Evolutionary conservation across 306 rosid genomes (phyloP).

Genomic region (Fragaria vesca): DNA sequence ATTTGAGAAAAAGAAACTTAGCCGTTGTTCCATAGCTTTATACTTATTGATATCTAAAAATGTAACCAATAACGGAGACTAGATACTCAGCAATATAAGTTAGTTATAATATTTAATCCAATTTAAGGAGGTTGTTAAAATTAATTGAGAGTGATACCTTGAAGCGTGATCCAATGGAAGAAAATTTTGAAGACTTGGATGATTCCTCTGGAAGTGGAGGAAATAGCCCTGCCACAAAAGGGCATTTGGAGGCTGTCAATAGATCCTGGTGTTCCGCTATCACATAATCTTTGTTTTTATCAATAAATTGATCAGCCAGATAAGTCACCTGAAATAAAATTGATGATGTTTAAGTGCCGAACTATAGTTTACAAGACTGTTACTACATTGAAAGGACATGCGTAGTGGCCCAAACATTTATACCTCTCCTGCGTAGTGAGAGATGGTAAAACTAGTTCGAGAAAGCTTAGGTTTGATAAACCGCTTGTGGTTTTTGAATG

Average conservation of each 20-base stretch:
- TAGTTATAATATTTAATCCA: slow-evolving; percentile 5
- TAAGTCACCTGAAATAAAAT: slow-evolving; percentile 66
- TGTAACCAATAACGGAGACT: background rate
- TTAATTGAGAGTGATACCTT: slow-evolving; percentile 47
- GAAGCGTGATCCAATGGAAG: slow-evolving; percentile 97
- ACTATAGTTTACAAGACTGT: slow-evolving; percentile 15
- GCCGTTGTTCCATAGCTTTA: slow-evolving; percentile 10
- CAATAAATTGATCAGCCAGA: slow-evolving; percentile 92
- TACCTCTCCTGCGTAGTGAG: slow-evolving; percentile 99
- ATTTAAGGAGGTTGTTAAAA: slow-evolving; percentile 14
- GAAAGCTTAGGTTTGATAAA: slow-evolving; percentile 98
- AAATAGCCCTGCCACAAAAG: slow-evolving; percentile 83
- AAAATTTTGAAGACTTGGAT: slow-evolving; percentile 90
- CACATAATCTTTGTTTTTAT: slow-evolving; percentile 99
- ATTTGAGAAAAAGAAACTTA: slow-evolving; percentile 24
- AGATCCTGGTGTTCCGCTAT: slow-evolving; percentile 96
- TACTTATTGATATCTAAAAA: background rate
- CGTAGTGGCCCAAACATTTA: slow-evolving; percentile 26
- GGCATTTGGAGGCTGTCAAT: slow-evolving; percentile 80
- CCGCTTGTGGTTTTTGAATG: slow-evolving; percentile 94
- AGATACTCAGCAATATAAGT: background rate
- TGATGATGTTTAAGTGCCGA: slow-evolving; percentile 24
- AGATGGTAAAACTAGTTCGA: slow-evolving; percentile 89
- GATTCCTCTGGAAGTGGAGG: slow-evolving; percentile 88
- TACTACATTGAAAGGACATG: slow-evolving; percentile 24